Conservation (phyloP, 805 yeast species). For the Candida railenensis region DNA sequence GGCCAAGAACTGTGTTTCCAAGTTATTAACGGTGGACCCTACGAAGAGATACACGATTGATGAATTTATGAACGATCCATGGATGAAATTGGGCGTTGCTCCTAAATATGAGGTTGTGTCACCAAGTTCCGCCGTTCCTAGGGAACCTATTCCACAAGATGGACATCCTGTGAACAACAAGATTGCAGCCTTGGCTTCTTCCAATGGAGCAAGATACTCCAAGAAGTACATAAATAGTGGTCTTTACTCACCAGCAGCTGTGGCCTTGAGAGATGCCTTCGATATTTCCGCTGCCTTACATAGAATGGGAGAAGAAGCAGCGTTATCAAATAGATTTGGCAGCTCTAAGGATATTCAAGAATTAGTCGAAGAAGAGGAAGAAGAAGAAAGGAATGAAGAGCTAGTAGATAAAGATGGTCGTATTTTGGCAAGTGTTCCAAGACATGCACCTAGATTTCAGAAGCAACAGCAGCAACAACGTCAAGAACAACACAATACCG, state of each 20-base stretch:
- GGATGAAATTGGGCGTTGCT: constrained; percentile 44
- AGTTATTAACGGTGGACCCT: constrained; percentile 71
- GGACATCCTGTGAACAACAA: not conserved
- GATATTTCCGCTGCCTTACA: constrained; percentile 86
- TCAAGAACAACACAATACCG: constrained; percentile 11
- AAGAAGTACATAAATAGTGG: constrained; percentile 27
- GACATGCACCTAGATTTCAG: constrained; percentile 10
- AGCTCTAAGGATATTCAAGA: constrained; percentile 18
- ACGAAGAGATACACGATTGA: constrained; percentile 65
- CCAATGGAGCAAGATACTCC: constrained; percentile 15
- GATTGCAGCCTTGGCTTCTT: not conserved
- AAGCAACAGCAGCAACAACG: constrained; percentile 7
- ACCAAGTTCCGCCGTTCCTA: not conserved
- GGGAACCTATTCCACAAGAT: not conserved
- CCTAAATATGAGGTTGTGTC: not conserved
- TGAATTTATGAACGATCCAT: constrained; percentile 72
- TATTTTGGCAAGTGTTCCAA: constrained; percentile 7
- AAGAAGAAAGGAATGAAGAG: constrained; percentile 21
- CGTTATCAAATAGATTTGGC: constrained; percentile 22
- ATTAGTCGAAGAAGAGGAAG: constrained; percentile 39
- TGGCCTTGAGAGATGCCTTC: constrained; percentile 81
- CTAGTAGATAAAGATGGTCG: constrained; percentile 14
- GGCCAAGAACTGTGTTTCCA: constrained; percentile 70
- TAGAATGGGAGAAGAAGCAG: constrained; percentile 69
- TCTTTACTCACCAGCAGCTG: constrained; percentile 69